These are phyloP conservation scores for Dioscorea alata DNA, from an alignment of 106 monocot species.

Conservation along the genomic window DNA sequence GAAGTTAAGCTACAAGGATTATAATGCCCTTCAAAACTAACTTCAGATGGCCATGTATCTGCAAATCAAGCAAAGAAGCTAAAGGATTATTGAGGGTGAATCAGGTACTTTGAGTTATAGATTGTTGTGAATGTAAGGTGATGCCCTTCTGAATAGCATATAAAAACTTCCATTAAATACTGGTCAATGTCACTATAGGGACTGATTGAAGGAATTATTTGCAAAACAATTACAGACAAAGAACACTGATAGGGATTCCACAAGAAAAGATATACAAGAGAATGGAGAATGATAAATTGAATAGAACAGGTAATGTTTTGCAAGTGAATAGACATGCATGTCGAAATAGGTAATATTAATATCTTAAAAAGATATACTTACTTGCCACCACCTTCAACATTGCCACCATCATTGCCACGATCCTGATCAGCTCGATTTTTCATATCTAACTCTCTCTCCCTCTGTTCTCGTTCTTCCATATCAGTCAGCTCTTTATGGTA, in stretches of 20 bases:
- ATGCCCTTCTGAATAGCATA: no score
- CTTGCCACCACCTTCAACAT: slow-evolving; percentile 33
- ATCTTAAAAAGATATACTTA: slow-evolving; percentile 1
- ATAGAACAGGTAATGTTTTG: background rate
- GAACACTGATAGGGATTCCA: background rate
- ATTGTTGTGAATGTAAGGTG: no score
- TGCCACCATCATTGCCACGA: slow-evolving; percentile 16
- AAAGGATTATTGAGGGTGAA: no score
- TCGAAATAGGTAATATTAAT: background rate
- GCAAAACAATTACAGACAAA: background rate
- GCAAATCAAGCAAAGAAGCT: no score
- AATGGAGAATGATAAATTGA: background rate
- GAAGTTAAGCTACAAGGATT: no score
- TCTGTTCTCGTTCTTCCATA: slow-evolving; percentile 89
- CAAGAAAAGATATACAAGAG: background rate
- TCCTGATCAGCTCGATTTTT: slow-evolving; percentile 71
- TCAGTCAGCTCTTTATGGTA: slow-evolving; percentile 98
- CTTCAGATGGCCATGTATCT: no score
- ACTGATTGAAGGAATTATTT: background rate
- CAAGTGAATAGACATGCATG: background rate
- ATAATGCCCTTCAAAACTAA: no score
- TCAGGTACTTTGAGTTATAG: no score
- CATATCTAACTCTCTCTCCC: slow-evolving; percentile 74
- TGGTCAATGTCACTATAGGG: no score
- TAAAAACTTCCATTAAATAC: no score